Evolutionary conservation across 768 basidiomycete species (phyloP), one percentile per base, ranked within the genome.

Genomic region (Lactarius deliciosus): DNA sequence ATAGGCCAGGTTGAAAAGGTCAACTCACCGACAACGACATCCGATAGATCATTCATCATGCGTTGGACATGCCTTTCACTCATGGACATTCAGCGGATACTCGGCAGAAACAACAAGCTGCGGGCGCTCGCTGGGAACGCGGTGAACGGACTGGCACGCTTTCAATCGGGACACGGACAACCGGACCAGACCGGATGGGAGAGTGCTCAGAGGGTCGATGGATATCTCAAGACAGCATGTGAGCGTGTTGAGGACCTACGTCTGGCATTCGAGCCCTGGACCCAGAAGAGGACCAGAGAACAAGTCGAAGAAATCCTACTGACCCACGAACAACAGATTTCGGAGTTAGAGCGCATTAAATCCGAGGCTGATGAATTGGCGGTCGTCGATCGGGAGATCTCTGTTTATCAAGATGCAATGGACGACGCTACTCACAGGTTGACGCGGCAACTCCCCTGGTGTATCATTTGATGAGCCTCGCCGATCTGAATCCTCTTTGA

Each of bases 361-460:
- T 1, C 1, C 13, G 13, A 15, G 10, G 13, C 38, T 5, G 13
- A 13, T 38, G 5, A 3, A 0, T 5, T 38, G 13, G 2, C 2
- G 3, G 13, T 15, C 13, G 38, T 38, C 38, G 38, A 38, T 2
- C 25, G 55, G 57, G 6, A 40, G 20, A 47, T 61, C 11, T 61
- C 34, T 25, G 2, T 61, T 22, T 43, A 61, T 8, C 64, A 65
- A 28, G 57, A 65, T 1, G 36, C 20, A 2, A 56, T 61, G 43
- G 55, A 65, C 13, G 30, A 36, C 10, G 20, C 32, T 22, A 65
- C 64, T 9, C 28, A 60, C 18, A 2, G 16, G 16, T 45, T 65
- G 41, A 61, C 34, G 2, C 60, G 34, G 30, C 64, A 36, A 10
- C 64, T 65, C 13, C 64, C 64, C 13, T n/a, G 43, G 43, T 28